Conservation (phyloP, 257 asterid genomes). For the Solanum tarapatanum region DNA sequence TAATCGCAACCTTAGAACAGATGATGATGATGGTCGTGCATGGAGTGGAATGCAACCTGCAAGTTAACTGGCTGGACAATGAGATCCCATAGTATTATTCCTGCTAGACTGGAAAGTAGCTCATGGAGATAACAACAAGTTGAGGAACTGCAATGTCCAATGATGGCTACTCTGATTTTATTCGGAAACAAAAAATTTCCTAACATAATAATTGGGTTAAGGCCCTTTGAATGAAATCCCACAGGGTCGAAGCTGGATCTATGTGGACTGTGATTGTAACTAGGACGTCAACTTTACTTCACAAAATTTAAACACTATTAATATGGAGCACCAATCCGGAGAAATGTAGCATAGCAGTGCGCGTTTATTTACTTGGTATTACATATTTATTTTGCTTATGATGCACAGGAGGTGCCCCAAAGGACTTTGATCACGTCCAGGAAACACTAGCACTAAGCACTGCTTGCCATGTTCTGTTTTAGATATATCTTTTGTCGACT, state of each 20-base stretch:
- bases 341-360: not conserved
- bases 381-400: not conserved
- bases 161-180: not conserved
- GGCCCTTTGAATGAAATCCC: not conserved
- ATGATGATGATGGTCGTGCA: conserved; percentile 50
- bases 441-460: not conserved
- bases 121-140: not conserved
- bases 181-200: not conserved
- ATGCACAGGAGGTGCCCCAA: not conserved
- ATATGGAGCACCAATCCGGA: not conserved
- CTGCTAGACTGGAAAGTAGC: not conserved
- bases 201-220: not conserved
- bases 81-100: not conserved
- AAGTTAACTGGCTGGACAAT: conserved; percentile 9
- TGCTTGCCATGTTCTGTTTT: not conserved
- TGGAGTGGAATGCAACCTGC: conserved; percentile 61
- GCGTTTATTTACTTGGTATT: not conserved
- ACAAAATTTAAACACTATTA: not conserved
- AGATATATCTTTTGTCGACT: not conserved
- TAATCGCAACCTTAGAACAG: conserved; percentile 38
- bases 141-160: not conserved
- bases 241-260: not conserved
- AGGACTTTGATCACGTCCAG: not conserved
- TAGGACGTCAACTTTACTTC: not conserved
- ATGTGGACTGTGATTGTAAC: not conserved